Conservation (phyloP, 768 basidiomycete genomes). For the Hericium coralloides region DNA sequence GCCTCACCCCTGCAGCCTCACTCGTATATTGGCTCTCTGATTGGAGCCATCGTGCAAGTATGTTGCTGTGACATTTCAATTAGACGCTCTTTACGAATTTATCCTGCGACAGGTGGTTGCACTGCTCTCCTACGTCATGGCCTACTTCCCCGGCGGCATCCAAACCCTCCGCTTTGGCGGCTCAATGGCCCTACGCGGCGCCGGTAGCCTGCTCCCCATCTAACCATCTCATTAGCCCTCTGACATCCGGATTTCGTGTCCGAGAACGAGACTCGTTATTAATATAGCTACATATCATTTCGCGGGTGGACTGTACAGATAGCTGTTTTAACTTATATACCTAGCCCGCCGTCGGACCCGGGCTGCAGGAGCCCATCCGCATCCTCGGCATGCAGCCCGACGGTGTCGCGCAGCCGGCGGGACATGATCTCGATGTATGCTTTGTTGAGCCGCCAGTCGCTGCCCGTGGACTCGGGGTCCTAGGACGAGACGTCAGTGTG, state of each 20-base stretch:
- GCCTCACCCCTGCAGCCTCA: constrained; percentile 42
- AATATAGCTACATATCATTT: not conserved
- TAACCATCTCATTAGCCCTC: constrained; percentile 23
- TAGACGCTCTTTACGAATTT: not conserved
- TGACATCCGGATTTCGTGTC: not conserved
- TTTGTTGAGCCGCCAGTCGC: constrained; percentile 54
- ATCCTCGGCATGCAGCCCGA: constrained; percentile 39
- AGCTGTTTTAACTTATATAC: not conserved
- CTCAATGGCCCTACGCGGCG: constrained; percentile 75
- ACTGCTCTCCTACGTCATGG: constrained; percentile 81
- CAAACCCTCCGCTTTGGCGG: constrained; percentile 76
- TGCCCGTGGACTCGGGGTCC: constrained; percentile 28
- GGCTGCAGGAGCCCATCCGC: not conserved
- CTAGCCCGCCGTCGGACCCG: not conserved
- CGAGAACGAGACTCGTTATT: not conserved
- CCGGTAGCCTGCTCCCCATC: constrained; percentile 73
- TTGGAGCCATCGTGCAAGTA: constrained; percentile 76
- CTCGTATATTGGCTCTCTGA: constrained; percentile 79
- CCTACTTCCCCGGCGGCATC: constrained; percentile 90
- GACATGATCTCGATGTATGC: constrained; percentile 74
- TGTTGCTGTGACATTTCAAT: not conserved
- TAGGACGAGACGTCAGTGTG: constrained; percentile 5
- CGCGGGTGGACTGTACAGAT: not conserved
- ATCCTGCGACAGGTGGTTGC: constrained; percentile 52
- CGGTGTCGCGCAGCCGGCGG: constrained; percentile 55